These are phyloP conservation scores for Malus hybrid DNA, from an alignment of 331 rosid species.

Conservation along the genomic window DNA sequence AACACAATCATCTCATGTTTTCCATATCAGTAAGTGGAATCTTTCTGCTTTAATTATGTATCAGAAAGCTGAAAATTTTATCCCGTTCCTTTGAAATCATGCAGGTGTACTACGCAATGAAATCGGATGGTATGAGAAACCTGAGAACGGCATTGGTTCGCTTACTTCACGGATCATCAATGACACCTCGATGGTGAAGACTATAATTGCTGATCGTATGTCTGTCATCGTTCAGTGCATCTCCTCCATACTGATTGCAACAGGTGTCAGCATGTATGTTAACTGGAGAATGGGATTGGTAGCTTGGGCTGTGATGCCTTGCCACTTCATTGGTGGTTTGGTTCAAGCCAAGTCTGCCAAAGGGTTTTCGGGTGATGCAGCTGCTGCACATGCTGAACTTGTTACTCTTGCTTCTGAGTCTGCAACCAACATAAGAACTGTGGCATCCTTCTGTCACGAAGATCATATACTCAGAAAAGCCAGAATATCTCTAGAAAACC, in stretches of 20 bases:
- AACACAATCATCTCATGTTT: neutral
- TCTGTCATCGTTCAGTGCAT: slow-evolving; percentile 80
- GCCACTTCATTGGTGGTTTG: slow-evolving; percentile 94
- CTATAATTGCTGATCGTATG: slow-evolving; percentile 80
- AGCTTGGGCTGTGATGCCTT: slow-evolving; percentile 98
- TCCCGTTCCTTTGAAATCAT: slow-evolving; percentile 10
- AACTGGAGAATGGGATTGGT: slow-evolving; percentile 92
- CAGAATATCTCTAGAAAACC: slow-evolving; percentile 45
- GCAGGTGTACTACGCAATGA: slow-evolving; percentile 68
- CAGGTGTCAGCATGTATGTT: slow-evolving; percentile 57
- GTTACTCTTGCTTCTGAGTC: slow-evolving; percentile 76
- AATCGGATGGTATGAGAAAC: slow-evolving; percentile 83
- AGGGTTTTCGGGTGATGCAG: slow-evolving; percentile 81
- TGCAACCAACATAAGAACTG: slow-evolving; percentile 67
- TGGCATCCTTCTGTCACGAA: slow-evolving; percentile 91
- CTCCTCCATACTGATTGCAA: slow-evolving; percentile 84
- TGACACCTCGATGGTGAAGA: slow-evolving; percentile 75
- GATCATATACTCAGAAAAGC: slow-evolving; percentile 60
- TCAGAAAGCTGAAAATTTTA: neutral
- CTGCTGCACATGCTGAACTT: slow-evolving; percentile 60
- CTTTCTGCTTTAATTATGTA: neutral
- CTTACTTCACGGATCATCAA: slow-evolving; percentile 70
- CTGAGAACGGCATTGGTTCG: slow-evolving; percentile 62
- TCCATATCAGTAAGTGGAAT: neutral
- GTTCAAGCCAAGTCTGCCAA: slow-evolving; percentile 87